Percentiles rank a stretch among this genome's conserved stretches.
Evolutionary conservation across 2,329 filamentous ascomycete species (phyloP).

Genomic region (Diaporthe sp.): DNA sequence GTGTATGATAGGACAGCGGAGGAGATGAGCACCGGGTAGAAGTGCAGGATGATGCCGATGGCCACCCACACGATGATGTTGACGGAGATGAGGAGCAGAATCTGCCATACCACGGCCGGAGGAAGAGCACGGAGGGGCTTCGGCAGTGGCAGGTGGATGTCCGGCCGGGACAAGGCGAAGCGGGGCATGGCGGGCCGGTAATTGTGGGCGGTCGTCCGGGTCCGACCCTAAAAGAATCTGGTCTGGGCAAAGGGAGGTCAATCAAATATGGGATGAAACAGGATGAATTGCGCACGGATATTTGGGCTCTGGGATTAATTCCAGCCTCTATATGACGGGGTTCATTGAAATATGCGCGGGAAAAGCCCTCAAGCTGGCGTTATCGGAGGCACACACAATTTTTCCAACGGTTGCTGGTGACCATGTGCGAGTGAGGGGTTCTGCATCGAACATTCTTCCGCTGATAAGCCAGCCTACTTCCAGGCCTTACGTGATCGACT

Average conservation of each 20-base stretch:
- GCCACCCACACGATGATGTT: conserved; percentile 71
- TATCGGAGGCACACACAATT: not conserved
- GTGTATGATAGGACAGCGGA: conserved; percentile 90
- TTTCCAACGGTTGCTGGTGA: not conserved
- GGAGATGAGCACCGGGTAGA: conserved; percentile 75
- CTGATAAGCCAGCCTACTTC: not conserved
- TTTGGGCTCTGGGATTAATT: not conserved
- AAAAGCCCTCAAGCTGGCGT: not conserved
- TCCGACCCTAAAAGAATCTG: not conserved
- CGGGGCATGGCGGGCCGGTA: conserved; percentile 39
- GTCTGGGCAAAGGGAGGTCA: not conserved
- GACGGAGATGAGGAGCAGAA: conserved; percentile 62
- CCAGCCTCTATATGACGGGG: no score
- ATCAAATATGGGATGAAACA: not conserved
- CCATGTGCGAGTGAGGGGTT: conserved; percentile 14
- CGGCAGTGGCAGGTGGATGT: conserved; percentile 46
- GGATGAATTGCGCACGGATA: not conserved
- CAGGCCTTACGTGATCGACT: conserved; percentile 14
- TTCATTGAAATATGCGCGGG: not conserved
- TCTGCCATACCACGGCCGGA: conserved; percentile 60
- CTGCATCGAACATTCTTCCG: conserved; percentile 9
- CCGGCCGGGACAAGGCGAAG: conserved; percentile 40
- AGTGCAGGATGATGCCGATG: conserved; percentile 66
- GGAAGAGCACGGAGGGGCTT: conserved; percentile 49
- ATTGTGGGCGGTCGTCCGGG: not conserved